Evolutionary conservation across 148 eudicot genomes (phyloP).

Genomic region (Cornus kousa): DNA sequence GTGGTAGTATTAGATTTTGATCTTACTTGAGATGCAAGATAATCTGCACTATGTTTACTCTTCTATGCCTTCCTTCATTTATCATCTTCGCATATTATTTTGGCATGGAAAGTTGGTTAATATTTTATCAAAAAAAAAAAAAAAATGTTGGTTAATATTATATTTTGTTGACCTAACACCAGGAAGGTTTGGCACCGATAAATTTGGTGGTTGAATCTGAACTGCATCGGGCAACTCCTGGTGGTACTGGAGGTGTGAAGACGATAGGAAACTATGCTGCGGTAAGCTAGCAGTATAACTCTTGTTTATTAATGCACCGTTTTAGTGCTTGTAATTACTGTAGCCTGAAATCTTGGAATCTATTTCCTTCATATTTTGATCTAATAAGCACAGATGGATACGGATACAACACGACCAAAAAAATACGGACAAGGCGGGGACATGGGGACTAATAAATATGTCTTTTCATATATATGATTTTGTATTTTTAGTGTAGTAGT

Average conservation of each 20-base stretch:
- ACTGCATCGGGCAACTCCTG: slow-evolving; percentile 96
- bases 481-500: too few relatives aligned
- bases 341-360: neutral
- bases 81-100: neutral
- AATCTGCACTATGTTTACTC: neutral
- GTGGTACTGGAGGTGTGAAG: slow-evolving; percentile 98
- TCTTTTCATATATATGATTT: too few relatives aligned
- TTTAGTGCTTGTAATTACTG: neutral
- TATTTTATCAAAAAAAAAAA: too few relatives aligned
- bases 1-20: too few relatives aligned
- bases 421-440: too few relatives aligned
- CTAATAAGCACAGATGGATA: too few relatives aligned
- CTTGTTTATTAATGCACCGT: neutral
- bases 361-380: neutral
- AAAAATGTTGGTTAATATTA: too few relatives aligned
- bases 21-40: neutral
- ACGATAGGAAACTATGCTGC: slow-evolving; percentile 93
- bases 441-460: too few relatives aligned
- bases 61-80: too few relatives aligned
- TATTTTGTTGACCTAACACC: slow-evolving; percentile 10
- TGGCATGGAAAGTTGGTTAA: neutral
- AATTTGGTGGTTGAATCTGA: slow-evolving; percentile 85
- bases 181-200: slow-evolving; percentile 93
- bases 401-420: too few relatives aligned
- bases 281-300: slow-evolving; percentile 38